phyloP scores from a whole-genome alignment of 1,284 basidiomycete species.

The Thecaphora frezii region DNA sequence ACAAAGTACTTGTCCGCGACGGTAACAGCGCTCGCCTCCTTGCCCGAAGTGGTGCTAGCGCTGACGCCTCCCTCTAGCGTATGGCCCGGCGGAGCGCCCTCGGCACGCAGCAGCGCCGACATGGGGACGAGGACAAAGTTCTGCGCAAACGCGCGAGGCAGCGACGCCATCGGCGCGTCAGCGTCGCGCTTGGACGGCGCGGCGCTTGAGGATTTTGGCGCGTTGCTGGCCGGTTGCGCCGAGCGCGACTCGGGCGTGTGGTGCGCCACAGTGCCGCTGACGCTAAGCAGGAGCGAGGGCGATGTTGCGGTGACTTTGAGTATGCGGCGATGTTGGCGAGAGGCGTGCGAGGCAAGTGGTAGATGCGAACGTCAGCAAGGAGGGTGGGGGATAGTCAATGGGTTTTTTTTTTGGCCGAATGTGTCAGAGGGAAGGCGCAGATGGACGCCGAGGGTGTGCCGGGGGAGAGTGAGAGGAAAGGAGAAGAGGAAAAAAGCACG shows the following conservation, averaged over 20 bases:
- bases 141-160: conserved; percentile 47
- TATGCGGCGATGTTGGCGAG: too few relatives aligned
- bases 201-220: conserved; percentile 41
- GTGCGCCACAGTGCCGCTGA: conserved; percentile 52
- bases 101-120: conserved; percentile 8
- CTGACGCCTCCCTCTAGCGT: conserved; percentile 15
- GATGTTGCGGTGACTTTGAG: conserved; percentile 23
- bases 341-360: background rate
- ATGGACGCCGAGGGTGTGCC: too few relatives aligned
- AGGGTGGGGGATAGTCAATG: conserved; percentile 1
- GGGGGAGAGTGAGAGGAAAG: conserved; percentile 1
- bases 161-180: conserved; percentile 42
- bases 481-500: background rate
- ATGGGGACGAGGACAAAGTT: conserved; percentile 48
- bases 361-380: conserved; percentile 6
- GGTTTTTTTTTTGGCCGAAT: too few relatives aligned
- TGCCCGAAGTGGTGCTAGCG: conserved; percentile 12
- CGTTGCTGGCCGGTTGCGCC: conserved; percentile 29
- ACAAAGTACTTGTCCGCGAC: conserved; percentile 45
- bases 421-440: background rate
- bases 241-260: conserved; percentile 51
- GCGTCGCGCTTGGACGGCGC: conserved; percentile 35
- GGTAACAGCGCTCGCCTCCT: conserved; percentile 15
- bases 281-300: conserved; percentile 45
- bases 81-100: conserved; percentile 12